phyloP scores from a whole-genome alignment of 768 basidiomycete genomes.

The Podaxis sp. region DNA sequence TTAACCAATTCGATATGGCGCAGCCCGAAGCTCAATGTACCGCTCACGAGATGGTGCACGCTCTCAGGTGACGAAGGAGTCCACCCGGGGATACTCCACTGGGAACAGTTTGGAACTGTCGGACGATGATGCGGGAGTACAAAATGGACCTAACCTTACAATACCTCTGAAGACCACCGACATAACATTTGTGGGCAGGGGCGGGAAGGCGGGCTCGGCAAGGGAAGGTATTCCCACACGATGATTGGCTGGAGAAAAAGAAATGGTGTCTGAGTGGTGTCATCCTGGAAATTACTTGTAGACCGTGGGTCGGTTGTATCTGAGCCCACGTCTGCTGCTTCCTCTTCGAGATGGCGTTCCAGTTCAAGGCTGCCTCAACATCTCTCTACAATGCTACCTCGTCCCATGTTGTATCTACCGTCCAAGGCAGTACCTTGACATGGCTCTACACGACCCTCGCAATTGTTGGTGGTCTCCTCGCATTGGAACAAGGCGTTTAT shows the following conservation, averaged over 20 bases:
- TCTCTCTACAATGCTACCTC: slow-evolving; percentile 48
- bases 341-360: slow-evolving; percentile 35
- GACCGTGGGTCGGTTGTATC: not conserved
- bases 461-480: slow-evolving; percentile 71
- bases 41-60: no score
- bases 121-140: no score
- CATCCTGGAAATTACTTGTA: slow-evolving; percentile 24
- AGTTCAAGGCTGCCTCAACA: slow-evolving; percentile 27
- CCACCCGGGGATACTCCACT: no score
- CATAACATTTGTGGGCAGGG: no score
- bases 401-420: slow-evolving; percentile 42
- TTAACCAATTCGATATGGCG: not conserved
- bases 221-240: slow-evolving; percentile 11
- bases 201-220: not conserved
- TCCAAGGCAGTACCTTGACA: slow-evolving; percentile 32
- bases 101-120: no score
- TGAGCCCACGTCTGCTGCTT: slow-evolving; percentile 10
- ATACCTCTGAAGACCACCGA: no score
- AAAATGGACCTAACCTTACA: no score
- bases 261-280: slow-evolving; percentile 33
- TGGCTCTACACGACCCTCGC: slow-evolving; percentile 74
- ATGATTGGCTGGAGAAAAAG: slow-evolving; percentile 39
- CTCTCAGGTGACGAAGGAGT: not conserved
- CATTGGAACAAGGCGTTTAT: slow-evolving; percentile 87
- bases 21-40: no score